Evolutionary conservation across 495 filamentous ascomycete genomes (phyloP), one percentile per base, ranked within the genome.

Genomic region (Trichodelitschia bisporula): DNA sequence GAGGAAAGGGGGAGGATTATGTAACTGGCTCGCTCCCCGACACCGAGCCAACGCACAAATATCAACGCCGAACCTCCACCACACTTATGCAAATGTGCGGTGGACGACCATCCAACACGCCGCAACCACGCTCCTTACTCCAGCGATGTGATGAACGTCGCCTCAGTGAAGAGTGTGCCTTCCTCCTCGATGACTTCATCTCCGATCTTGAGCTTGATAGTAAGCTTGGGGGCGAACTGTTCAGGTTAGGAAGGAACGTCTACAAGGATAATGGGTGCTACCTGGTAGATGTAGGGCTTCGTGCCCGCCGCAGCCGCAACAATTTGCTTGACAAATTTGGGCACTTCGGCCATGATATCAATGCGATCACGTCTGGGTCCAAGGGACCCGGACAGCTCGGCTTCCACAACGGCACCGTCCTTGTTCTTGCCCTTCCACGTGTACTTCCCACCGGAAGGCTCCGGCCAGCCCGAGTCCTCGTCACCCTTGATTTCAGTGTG

Each of bases 271-370:
- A 15, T 8, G 15, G 14, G 9, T 44, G 58, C 25, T 44, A 84
- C 82, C 65, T 91, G 84, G 56, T 91, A 97, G 45, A 97, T 93
- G 47, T 91, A 97, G 5, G 86, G 89, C 55, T 77, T 79, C 14
- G 86, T 84, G 36, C 86, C 86, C 2, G 69, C 77, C 25, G 83
- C 77, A 26, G 62, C 69, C 23, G 74, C 77, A 8, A 89, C 79
- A 48, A 97, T 75, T 29, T 62, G 67, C 66, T 95, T 97, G 43
- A 97, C 72, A 42, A 97, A 90, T 18, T 75, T 76, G 2, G 86
- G 86, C 29, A 95, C 75, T 47, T 97, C 79, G 5, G 72, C 77
- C 83, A 97, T 89, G 33, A 97, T 73, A 50, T 97, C 89, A 29
- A 97, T 66, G 37, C 77, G 69, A 49, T 97, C 89, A 18, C 75